These are phyloP conservation scores for Physcomitrellopsis africana DNA, from an alignment of 225 moss, liverwort and hornwort species.

Conservation along the genomic window DNA sequence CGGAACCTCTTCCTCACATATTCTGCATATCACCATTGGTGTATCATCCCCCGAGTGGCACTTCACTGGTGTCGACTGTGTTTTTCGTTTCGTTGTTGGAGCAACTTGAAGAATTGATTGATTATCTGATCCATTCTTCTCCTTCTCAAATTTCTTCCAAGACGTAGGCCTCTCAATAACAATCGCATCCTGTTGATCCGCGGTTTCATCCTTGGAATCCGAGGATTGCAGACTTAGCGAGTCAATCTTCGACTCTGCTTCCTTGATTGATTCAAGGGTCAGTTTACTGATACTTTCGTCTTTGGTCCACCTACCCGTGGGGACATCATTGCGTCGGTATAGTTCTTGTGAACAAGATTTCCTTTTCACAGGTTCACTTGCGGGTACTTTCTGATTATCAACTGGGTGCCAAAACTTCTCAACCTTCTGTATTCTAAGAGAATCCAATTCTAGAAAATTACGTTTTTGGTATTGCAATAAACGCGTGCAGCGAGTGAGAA, in stretches of 20 bases:
- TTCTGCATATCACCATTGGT: slow-evolving; percentile 92
- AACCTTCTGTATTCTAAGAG: slow-evolving; percentile 75
- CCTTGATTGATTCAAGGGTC: slow-evolving; percentile 49
- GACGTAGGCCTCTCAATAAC: slow-evolving; percentile 83
- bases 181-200: slow-evolving; percentile 61
- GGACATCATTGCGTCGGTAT: slow-evolving; percentile 41
- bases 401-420: slow-evolving; percentile 58
- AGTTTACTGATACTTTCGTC: slow-evolving; percentile 46
- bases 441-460: slow-evolving; percentile 78
- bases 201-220: slow-evolving; percentile 43
- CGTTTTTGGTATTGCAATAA: slow-evolving; percentile 91
- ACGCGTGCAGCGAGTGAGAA: slow-evolving; percentile 96
- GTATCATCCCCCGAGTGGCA: slow-evolving; percentile 56
- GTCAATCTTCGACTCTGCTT: slow-evolving; percentile 47
- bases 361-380: slow-evolving; percentile 62
- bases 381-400: slow-evolving; percentile 50
- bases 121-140: slow-evolving; percentile 38
- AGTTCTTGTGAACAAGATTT: slow-evolving; percentile 39
- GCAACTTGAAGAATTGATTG: slow-evolving; percentile 12
- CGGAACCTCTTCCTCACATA: slow-evolving; percentile 99
- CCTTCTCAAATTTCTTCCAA: slow-evolving; percentile 79
- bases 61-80: slow-evolving; percentile 42
- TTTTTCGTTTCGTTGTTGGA: background rate
- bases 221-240: slow-evolving; percentile 26
- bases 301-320: slow-evolving; percentile 38